These are phyloP conservation scores for Byssochlamys sp. DNA, from an alignment of 2,329 filamentous ascomycete species.

Conservation along the genomic window DNA sequence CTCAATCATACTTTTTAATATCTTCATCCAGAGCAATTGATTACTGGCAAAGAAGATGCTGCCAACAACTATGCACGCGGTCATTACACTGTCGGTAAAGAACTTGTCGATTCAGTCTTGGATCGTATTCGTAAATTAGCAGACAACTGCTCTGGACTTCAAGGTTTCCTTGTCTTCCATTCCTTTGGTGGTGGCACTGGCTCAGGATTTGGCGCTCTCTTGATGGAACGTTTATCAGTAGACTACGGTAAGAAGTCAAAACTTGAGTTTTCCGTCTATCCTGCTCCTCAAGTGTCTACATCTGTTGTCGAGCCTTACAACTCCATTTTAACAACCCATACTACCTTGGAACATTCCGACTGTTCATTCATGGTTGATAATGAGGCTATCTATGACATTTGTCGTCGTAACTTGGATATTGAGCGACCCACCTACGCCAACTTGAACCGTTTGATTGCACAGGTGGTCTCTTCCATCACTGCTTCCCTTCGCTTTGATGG, in stretches of 20 bases:
- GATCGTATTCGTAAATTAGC: slow-evolving; percentile 96
- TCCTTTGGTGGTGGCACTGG: slow-evolving; percentile 98
- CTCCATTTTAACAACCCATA: slow-evolving; percentile 97
- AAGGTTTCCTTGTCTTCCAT: slow-evolving; percentile 99
- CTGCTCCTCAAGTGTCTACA: slow-evolving; percentile 89
- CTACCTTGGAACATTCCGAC: slow-evolving; percentile 97
- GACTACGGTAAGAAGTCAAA: slow-evolving; percentile 99
- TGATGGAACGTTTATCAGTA: slow-evolving; percentile 97
- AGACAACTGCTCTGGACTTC: slow-evolving; percentile 94
- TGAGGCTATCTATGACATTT: slow-evolving; percentile 99
- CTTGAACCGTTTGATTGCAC: slow-evolving; percentile 94
- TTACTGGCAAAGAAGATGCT: slow-evolving; percentile 99
- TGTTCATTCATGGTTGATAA: slow-evolving; percentile 99
- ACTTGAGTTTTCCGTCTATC: slow-evolving; percentile 98
- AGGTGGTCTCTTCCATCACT: slow-evolving; percentile 97
- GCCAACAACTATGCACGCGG: slow-evolving; percentile 99
- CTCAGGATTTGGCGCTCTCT: slow-evolving; percentile 92
- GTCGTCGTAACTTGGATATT: slow-evolving; percentile 91
- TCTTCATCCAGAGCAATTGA: too few species aligned
- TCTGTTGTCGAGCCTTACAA: slow-evolving; percentile 99
- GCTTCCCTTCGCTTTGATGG: slow-evolving; percentile 97
- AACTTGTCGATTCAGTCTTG: slow-evolving; percentile 94
- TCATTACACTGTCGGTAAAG: slow-evolving; percentile 99
- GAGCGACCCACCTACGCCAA: slow-evolving; percentile 98
- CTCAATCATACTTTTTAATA: too few species aligned